phyloP scores from a whole-genome alignment of 768 basidiomycete species.

The Serendipita sp. region DNA sequence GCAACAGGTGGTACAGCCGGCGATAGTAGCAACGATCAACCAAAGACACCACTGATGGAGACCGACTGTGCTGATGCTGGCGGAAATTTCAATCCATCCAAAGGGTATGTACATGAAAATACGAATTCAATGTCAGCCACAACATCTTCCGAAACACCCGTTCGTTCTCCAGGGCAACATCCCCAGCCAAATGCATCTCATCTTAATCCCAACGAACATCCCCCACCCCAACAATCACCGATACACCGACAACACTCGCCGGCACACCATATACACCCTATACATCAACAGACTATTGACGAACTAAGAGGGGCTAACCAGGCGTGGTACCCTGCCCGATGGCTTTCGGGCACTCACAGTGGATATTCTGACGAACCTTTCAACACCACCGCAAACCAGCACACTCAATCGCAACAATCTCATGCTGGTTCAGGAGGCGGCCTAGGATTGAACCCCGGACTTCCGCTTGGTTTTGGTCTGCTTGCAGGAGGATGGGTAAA shows the following conservation, averaged over 20 bases:
- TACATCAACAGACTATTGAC: background rate
- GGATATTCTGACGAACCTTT: background rate
- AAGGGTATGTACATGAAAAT: background rate
- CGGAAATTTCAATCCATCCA: background rate
- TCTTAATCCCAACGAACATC: background rate
- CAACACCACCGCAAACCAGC: background rate
- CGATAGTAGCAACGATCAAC: background rate
- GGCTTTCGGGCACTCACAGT: background rate
- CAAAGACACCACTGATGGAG: background rate
- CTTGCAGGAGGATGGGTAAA: background rate
- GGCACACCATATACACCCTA: background rate
- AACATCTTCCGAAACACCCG: background rate
- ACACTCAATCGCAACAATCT: background rate
- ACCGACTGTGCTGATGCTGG: background rate
- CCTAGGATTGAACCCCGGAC: background rate
- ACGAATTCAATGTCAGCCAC: background rate
- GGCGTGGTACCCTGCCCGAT: background rate
- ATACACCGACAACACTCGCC: background rate
- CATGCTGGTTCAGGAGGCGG: background rate
- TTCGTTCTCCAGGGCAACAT: background rate
- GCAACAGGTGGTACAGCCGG: background rate
- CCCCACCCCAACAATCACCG: background rate
- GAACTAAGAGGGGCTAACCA: background rate
- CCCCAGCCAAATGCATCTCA: background rate
- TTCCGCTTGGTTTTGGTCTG: background rate